These are phyloP conservation scores for Sporormia fimetaria DNA, from an alignment of 495 filamentous ascomycete genomes.

Conservation along the genomic window DNA sequence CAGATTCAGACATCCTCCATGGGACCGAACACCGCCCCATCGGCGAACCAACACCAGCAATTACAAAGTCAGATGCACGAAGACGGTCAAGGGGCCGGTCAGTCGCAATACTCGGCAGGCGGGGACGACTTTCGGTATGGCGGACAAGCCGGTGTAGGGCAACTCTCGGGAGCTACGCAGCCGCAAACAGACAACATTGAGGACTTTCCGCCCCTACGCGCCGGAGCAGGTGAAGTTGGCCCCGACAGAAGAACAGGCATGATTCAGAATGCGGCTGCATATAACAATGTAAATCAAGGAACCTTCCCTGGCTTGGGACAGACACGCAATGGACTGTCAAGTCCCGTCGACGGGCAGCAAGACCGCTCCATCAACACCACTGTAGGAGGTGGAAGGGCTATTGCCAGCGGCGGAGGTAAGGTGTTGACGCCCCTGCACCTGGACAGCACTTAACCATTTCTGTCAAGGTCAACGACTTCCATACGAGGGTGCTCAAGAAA, in stretches of 20 bases:
- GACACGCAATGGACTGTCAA: constrained; percentile 45
- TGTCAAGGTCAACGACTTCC: too few species aligned
- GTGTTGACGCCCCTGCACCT: not conserved
- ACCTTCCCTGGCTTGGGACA: constrained; percentile 33
- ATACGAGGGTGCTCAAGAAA: constrained; percentile 22
- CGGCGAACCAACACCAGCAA: constrained; percentile 32
- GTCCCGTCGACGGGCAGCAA: constrained; percentile 44
- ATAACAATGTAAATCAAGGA: constrained; percentile 39
- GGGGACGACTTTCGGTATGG: constrained; percentile 49
- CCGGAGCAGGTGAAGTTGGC: constrained; percentile 57
- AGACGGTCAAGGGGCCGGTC: constrained; percentile 42
- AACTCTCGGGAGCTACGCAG: constrained; percentile 46
- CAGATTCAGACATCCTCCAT: constrained; percentile 28
- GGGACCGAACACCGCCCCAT: constrained; percentile 7
- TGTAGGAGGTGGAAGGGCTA: constrained; percentile 17
- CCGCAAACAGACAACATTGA: constrained; percentile 60
- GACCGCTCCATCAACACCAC: constrained; percentile 27
- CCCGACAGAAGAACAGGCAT: constrained; percentile 54
- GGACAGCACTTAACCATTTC: not conserved
- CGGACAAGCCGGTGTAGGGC: constrained; percentile 48
- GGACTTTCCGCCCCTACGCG: constrained; percentile 73
- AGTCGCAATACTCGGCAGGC: constrained; percentile 43
- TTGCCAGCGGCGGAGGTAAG: constrained; percentile 8
- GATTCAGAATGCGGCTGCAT: constrained; percentile 54
- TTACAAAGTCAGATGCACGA: constrained; percentile 39